Percentiles rank a stretch among this genome's conserved stretches.
Conservation (phyloP, 306 rosid genomes). For the Quercus dentata region DNA sequence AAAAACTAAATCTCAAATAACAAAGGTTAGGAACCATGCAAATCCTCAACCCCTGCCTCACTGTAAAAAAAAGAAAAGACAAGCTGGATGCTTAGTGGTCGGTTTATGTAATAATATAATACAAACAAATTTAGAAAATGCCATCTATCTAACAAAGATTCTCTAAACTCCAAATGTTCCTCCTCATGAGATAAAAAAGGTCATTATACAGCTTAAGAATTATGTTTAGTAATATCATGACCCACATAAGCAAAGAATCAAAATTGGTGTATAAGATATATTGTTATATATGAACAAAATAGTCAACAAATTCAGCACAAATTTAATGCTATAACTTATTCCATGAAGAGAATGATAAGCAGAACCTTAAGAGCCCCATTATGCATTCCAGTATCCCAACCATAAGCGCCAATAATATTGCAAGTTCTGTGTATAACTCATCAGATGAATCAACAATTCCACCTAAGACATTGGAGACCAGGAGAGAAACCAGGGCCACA, state of each 20-base stretch:
- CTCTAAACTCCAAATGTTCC: not conserved
- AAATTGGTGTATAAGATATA: not conserved
- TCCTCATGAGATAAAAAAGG: not conserved
- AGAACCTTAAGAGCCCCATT: slow-evolving; percentile 92
- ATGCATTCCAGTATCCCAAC: slow-evolving; percentile 91
- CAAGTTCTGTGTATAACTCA: slow-evolving; percentile 77
- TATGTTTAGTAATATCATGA: not conserved
- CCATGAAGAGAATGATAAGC: slow-evolving; percentile 12
- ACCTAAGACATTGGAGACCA: slow-evolving; percentile 79
- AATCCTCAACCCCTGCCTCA: not conserved
- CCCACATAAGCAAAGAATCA: not conserved
- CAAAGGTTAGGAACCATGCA: not conserved
- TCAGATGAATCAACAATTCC: slow-evolving; percentile 73
- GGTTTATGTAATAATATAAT: slow-evolving; percentile 4
- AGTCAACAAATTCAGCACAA: not conserved
- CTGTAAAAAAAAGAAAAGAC: slow-evolving; percentile 6
- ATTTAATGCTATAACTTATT: slow-evolving; percentile 12
- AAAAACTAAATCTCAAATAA: not conserved
- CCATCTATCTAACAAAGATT: not conserved
- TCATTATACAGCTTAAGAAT: not conserved
- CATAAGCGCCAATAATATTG: slow-evolving; percentile 88
- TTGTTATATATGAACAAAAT: not conserved
- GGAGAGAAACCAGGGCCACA: slow-evolving; percentile 96
- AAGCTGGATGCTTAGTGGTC: slow-evolving; percentile 14
- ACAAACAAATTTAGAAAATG: not conserved